phyloP scores from a whole-genome alignment of 106 monocot species.

The Posidonia australis region DNA sequence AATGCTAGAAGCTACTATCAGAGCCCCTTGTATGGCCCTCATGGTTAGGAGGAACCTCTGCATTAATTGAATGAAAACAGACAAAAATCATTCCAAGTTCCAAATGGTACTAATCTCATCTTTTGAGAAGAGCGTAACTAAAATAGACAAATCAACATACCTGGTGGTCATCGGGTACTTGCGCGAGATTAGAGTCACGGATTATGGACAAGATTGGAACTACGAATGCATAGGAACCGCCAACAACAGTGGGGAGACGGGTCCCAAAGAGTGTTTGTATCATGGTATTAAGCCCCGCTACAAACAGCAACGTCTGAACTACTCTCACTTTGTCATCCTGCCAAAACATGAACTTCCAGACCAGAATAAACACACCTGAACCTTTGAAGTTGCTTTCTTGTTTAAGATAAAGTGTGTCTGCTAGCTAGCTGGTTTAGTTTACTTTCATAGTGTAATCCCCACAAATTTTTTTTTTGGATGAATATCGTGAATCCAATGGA shows the following conservation, averaged over 20 bases:
- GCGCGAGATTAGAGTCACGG: constrained; percentile 38
- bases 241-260: constrained; percentile 75
- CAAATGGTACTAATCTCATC: background rate
- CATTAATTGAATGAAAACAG: background rate
- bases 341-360: background rate
- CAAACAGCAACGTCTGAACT: constrained; percentile 84
- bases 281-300: constrained; percentile 82
- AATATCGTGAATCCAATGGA: no score
- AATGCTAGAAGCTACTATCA: constrained; percentile 89
- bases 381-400: no score
- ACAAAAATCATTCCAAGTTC: background rate
- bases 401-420: no score
- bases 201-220: constrained; percentile 87
- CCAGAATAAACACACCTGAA: background rate
- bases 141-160: constrained; percentile 2
- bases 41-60: constrained; percentile 94
- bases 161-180: constrained; percentile 51
- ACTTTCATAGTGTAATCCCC: no score
- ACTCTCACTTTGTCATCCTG: constrained; percentile 89
- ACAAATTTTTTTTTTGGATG: no score
- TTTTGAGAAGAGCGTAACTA: background rate
- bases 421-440: no score
- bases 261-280: constrained; percentile 91
- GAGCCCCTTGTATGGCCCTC: constrained; percentile 86
- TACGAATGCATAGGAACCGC: constrained; percentile 74